Evolutionary conservation across 176 grass and related monocot species (phyloP).

Genomic region (Carex pumila): DNA sequence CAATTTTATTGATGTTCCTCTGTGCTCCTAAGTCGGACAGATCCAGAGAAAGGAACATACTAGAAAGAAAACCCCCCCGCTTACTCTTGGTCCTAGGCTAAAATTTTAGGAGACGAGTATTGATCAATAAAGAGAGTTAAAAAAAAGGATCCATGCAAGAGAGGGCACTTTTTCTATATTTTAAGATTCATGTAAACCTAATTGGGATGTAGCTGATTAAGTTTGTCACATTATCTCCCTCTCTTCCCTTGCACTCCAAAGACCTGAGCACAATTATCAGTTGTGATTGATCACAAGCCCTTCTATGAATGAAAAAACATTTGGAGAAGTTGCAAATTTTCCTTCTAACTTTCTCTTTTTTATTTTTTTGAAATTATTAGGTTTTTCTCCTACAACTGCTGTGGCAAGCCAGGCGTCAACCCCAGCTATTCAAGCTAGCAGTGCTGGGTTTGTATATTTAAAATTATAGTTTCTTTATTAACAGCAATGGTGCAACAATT

Average conservation of each 20-base stretch:
- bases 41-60: not conserved
- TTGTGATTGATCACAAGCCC: not conserved
- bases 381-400: conserved; percentile 36
- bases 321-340: conserved; percentile 1
- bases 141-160: not conserved
- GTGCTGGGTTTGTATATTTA: conserved; percentile 49
- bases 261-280: not conserved
- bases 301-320: not conserved
- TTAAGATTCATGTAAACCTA: not conserved
- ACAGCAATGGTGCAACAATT: not conserved
- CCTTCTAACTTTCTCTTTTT: not conserved
- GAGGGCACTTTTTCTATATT: not conserved
- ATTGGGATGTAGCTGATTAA: not conserved
- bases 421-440: conserved; percentile 58
- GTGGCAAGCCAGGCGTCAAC: conserved; percentile 52
- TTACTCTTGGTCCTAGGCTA: not conserved
- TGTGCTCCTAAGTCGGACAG: not conserved
- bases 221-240: not conserved
- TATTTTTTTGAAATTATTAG: conserved; percentile 17
- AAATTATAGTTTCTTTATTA: not conserved
- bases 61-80: not conserved
- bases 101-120: not conserved
- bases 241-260: not conserved
- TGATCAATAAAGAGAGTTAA: not conserved
- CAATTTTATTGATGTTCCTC: not conserved